Evolutionary conservation across 805 yeast species (phyloP), one percentile per base, ranked within the genome.

Genomic region (Barnettozyma siamensis): DNA sequence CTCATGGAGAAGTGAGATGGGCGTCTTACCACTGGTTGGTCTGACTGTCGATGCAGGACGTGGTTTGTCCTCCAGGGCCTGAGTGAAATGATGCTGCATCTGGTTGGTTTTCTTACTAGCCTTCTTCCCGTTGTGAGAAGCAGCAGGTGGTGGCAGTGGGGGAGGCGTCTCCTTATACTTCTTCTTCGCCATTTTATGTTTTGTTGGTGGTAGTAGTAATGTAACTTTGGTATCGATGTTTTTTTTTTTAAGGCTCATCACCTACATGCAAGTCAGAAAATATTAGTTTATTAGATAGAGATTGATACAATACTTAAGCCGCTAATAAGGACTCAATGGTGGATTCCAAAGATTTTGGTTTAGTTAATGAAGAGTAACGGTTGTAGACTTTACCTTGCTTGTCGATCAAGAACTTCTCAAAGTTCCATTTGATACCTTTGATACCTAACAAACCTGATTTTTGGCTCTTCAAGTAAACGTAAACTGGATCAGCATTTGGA

Each of bases 1-100:
- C 55, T 91, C 99, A 54, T 87, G 87, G 5, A 91, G 70, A 15
- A 91, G 62, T 0, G 93, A 80, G 3, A 85, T 88, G 0, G 99
- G 98, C 13, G 91, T 67, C 54, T 91, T 91, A 1, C 99, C 99
- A 43, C 58, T 52, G 1, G 60, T 51, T 5, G 59, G 60, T 13
- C 58, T 48, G 6, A 45, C 38, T 20, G 50, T 49, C 11, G 41
- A 33, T 4, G 44, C 31, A 31, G 46, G 47, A 7, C 36, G 44
- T 5, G 41, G 37, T 19, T 42, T 40, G 2, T 37, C 41, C 7
- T 38, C 24, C 24, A 21, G 9, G n/a, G n/a, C n/a, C n/a, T n/a
- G n/a, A n/a, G n/a, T n/a, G n/a, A n/a, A n/a, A n/a, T n/a, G n/a
- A n/a, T n/a, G n/a, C n/a, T n/a, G n/a, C n/a, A n/a, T n/a, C n/a